These are phyloP conservation scores for Cutaneotrichosporon sp. DNA, from an alignment of 1,284 basidiomycete genomes.

Conservation along the genomic window DNA sequence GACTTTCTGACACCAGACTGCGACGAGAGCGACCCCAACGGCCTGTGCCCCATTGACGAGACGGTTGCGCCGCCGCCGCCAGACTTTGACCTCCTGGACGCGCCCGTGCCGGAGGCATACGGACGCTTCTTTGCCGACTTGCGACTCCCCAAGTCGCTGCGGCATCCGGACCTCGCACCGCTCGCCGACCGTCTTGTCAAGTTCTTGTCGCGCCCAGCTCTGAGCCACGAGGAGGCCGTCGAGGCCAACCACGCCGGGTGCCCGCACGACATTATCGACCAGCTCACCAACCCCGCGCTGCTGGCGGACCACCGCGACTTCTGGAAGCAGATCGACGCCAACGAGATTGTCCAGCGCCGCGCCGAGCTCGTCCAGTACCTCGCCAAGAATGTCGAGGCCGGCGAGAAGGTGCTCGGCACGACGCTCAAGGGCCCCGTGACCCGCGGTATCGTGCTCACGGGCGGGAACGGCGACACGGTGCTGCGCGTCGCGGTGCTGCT, in stretches of 20 bases:
- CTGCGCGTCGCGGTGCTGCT: conserved; percentile 50
- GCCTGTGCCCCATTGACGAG: background rate
- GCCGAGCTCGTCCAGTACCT: conserved; percentile 48
- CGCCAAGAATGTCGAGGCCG: conserved; percentile 32
- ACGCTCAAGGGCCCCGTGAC: background rate
- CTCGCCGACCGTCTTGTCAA: conserved; percentile 16
- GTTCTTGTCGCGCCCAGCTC: conserved; percentile 44
- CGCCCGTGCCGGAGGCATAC: conserved; percentile 24
- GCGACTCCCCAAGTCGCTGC: conserved; percentile 24
- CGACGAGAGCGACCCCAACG: background rate
- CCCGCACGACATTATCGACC: conserved; percentile 38
- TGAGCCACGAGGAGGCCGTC: conserved; percentile 24
- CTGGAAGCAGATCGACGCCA: conserved; percentile 42
- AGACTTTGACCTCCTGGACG: conserved; percentile 7
- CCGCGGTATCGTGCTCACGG: conserved; percentile 10
- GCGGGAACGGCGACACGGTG: conserved; percentile 50
- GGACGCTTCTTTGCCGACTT: conserved; percentile 20
- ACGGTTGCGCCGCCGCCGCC: background rate
- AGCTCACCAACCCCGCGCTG: conserved; percentile 53
- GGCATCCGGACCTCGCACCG: conserved; percentile 1
- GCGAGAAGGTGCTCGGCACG: conserved; percentile 35
- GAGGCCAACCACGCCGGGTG: conserved; percentile 33
- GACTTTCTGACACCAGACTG: background rate
- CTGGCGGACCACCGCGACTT: conserved; percentile 43
- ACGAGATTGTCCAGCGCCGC: conserved; percentile 43